Evolutionary conservation across 2,329 filamentous ascomycete species (phyloP).

Genomic region (Tolypocladium tropicale): DNA sequence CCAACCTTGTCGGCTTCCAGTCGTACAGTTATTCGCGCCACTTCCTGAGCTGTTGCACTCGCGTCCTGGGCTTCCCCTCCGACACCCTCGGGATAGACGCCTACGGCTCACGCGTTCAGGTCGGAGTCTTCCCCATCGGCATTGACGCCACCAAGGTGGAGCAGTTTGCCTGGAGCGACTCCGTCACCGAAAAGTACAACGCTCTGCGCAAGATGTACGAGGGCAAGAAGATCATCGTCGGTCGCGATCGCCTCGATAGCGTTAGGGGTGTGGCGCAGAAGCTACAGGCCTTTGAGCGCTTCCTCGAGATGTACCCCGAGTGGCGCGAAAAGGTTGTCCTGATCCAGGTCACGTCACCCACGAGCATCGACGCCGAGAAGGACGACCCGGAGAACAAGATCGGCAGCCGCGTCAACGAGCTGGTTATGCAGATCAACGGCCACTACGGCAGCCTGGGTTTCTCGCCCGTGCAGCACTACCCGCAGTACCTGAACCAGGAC

Average conservation of each 20-base stretch:
- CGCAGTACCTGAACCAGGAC: conserved; percentile 78
- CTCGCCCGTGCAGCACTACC: conserved; percentile 87
- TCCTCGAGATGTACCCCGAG: conserved; percentile 81
- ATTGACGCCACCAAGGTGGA: conserved; percentile 81
- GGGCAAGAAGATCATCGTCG: conserved; percentile 93
- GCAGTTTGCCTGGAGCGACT: conserved; percentile 59
- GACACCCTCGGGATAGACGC: conserved; percentile 78
- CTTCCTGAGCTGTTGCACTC: conserved; percentile 87
- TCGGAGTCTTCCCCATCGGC: conserved; percentile 90
- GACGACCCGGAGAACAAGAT: conserved; percentile 72
- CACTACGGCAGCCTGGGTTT: conserved; percentile 80
- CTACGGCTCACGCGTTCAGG: conserved; percentile 78
- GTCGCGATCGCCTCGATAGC: conserved; percentile 85
- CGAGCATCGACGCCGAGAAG: conserved; percentile 66
- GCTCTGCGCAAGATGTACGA: conserved; percentile 67
- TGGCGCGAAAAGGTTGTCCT: conserved; percentile 89
- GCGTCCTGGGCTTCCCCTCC: conserved; percentile 82
- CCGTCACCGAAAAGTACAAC: conserved; percentile 60
- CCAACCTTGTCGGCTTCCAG: conserved; percentile 92
- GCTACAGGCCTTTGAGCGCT: conserved; percentile 85
- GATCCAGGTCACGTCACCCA: conserved; percentile 90
- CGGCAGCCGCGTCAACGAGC: conserved; percentile 78
- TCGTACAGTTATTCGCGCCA: conserved; percentile 92
- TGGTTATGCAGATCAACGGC: conserved; percentile 88
- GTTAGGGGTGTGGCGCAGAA: conserved; percentile 94